These are phyloP conservation scores for Aspergillus caelatus DNA, from an alignment of 2,329 filamentous ascomycete species.

Conservation along the genomic window DNA sequence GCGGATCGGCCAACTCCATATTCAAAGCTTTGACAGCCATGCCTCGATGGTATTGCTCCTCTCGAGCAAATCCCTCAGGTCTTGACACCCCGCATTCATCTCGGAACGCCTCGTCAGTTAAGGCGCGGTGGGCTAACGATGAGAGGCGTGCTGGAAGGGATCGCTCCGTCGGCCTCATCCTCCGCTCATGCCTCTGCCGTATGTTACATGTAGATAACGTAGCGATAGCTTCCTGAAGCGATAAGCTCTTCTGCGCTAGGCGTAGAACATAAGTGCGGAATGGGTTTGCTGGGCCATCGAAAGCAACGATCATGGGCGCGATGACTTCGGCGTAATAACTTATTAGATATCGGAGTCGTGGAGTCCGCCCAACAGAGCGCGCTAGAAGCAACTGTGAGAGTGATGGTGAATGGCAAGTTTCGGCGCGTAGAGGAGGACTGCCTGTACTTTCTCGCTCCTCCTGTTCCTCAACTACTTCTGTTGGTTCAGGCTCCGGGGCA, in stretches of 20 bases:
- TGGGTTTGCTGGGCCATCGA: slow-evolving; percentile 83
- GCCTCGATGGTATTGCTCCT: slow-evolving; percentile 82
- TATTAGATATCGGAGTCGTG: slow-evolving; percentile 84
- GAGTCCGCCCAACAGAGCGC: slow-evolving; percentile 63
- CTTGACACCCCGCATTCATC: slow-evolving; percentile 44
- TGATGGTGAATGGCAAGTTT: slow-evolving; percentile 30
- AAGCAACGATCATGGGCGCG: slow-evolving; percentile 87
- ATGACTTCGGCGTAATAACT: slow-evolving; percentile 94
- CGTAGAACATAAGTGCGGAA: slow-evolving; percentile 81
- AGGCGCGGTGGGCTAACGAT: slow-evolving; percentile 48
- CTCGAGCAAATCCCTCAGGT: slow-evolving; percentile 65
- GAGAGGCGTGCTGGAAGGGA: slow-evolving; percentile 53
- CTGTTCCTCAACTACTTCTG: slow-evolving; percentile 4
- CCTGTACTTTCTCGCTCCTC: neutral
- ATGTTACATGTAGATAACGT: slow-evolving; percentile 87
- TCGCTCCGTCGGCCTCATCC: slow-evolving; percentile 57
- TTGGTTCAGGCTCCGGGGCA: neutral
- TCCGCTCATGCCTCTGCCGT: slow-evolving; percentile 70
- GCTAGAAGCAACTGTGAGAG: slow-evolving; percentile 41
- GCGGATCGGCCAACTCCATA: slow-evolving; percentile 75
- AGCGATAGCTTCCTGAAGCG: slow-evolving; percentile 89
- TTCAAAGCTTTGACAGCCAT: slow-evolving; percentile 84
- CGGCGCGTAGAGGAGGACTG: slow-evolving; percentile 19
- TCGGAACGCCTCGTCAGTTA: slow-evolving; percentile 42
- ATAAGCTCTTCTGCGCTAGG: slow-evolving; percentile 75